Base-by-base conservation (phyloP, 2,329 filamentous ascomycete genomes). In the Pseudocercospora fuligena region DNA sequence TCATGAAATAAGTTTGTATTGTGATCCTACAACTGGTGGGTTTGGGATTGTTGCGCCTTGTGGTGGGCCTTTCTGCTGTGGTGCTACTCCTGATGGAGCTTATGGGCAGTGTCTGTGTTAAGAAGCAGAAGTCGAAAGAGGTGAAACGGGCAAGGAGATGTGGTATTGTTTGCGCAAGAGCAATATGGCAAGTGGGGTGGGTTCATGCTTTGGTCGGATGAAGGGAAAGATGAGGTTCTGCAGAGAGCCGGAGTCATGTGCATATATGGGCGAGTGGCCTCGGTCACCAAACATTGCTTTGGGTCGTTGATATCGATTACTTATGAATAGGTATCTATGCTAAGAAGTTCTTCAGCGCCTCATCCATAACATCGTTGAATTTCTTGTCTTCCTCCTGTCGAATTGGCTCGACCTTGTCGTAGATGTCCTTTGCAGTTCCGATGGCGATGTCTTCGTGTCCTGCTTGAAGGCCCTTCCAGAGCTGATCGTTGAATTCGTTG, bases 321-420 rank as follows among this genome's bases (percentile, higher is more conserved):
- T 36, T 36, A 2, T 36, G 4, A 5, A 4, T 2, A 36, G 9
- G 11, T 11, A 36, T 36, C 33, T 57, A 66, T 21, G 60, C 65
- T 56, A 66, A 61, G 27, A 66, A 66, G 21, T 66, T 14, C 61
- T 66, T 64, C 54, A 64, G 19, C 2, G 65, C 65, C 33, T 63
- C 65, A 49, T 66, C 60, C 65, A 64, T 64, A 0, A 49, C 33
- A 33, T 64, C 56, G 47, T 66, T 66, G 29, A 63, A 66, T 16
- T 66, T 60, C 58, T 64, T 64, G 36, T 58, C 58, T 40, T 67
- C 47, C 51, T 59, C 31, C 12, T 19, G 36, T 16, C 61, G 60
- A 7, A 51, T 25, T 9, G 65, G 61, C 49, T 67, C 61, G 3
- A 64, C 49, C 23, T 33, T 49, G 8, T 67, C 61, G 49, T 47